Evolutionary conservation across 2,329 filamentous ascomycete species (phyloP).

Genomic region (Tolypocladium paradoxum): DNA sequence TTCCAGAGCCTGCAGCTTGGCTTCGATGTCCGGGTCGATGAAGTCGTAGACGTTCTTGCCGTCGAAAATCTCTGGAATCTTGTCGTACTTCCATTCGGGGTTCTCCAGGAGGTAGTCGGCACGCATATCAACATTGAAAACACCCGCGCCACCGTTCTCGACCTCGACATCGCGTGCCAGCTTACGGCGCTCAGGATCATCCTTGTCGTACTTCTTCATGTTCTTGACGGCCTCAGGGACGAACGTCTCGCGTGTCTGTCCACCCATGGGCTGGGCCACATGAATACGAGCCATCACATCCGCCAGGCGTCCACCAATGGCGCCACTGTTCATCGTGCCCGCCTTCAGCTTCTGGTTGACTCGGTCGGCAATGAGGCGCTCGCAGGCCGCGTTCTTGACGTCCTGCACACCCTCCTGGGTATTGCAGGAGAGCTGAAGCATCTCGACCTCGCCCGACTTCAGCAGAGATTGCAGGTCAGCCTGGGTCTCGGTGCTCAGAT

Average conservation of each 20-base stretch:
- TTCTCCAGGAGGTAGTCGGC: constrained; percentile 81
- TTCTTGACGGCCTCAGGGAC: constrained; percentile 78
- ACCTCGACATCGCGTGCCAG: constrained; percentile 82
- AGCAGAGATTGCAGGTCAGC: constrained; percentile 68
- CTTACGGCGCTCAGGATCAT: constrained; percentile 70
- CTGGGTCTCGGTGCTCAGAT: constrained; percentile 70
- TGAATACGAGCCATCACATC: constrained; percentile 92
- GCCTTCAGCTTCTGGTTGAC: constrained; percentile 96
- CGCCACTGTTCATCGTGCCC: constrained; percentile 65
- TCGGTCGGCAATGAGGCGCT: constrained; percentile 82
- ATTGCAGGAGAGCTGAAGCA: constrained; percentile 88
- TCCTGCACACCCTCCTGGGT: constrained; percentile 89
- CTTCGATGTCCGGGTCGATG: constrained; percentile 91
- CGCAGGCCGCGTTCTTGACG: constrained; percentile 90
- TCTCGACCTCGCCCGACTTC: constrained; percentile 81
- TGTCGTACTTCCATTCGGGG: constrained; percentile 91
- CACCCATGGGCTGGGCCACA: constrained; percentile 86
- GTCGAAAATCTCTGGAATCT: constrained; percentile 85
- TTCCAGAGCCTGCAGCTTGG: constrained; percentile 82
- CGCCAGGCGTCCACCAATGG: constrained; percentile 69
- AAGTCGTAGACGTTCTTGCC: constrained; percentile 98
- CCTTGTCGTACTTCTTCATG: constrained; percentile 81
- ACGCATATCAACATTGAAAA: constrained; percentile 88
- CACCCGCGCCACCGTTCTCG: constrained; percentile 88
- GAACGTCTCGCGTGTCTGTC: constrained; percentile 66